A percentile compares a stretch with the other conserved stretches of the same genome.
Conservation (phyloP, 1,139 yeast species). For the Geotrichum aggregatum region DNA sequence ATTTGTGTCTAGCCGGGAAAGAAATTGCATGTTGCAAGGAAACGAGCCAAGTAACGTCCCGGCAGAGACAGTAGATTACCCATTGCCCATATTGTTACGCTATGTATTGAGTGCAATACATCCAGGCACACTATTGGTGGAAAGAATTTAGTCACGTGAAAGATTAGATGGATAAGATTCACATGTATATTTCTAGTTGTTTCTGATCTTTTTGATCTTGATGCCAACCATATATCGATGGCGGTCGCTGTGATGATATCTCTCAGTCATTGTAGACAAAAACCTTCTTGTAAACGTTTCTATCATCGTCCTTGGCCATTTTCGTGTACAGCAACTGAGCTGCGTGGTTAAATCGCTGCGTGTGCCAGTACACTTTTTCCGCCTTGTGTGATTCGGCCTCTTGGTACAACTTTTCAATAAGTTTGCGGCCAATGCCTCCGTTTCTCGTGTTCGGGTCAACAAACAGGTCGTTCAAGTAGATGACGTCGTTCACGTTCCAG, state of each 20-base stretch:
- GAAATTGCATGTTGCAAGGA: no score
- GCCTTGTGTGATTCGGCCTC: slow-evolving; percentile 47
- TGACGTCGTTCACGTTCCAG: slow-evolving; percentile 45
- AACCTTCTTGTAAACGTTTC: slow-evolving; percentile 25
- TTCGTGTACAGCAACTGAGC: slow-evolving; percentile 57
- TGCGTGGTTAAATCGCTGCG: slow-evolving; percentile 53
- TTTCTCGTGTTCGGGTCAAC: slow-evolving; percentile 41
- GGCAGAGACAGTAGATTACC: no score
- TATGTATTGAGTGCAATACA: no score
- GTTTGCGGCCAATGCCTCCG: slow-evolving; percentile 49
- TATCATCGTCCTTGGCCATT: slow-evolving; percentile 48
- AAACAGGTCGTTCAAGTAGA: slow-evolving; percentile 49
- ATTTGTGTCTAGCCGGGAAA: no score
- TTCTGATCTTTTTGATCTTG: not conserved
- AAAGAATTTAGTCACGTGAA: no score
- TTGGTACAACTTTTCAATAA: slow-evolving; percentile 48
- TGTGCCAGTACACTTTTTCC: slow-evolving; percentile 52
- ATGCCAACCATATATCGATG: not conserved
- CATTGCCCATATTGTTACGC: no score
- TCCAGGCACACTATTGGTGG: no score
- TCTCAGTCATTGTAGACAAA: not conserved
- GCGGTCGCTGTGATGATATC: not conserved
- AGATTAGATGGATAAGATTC: slow-evolving; percentile 1
- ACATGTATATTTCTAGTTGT: no score
- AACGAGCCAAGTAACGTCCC: no score